These are phyloP conservation scores for Wallacemonas sp. DNA, from an alignment of 208 protist species.

Conservation along the genomic window DNA sequence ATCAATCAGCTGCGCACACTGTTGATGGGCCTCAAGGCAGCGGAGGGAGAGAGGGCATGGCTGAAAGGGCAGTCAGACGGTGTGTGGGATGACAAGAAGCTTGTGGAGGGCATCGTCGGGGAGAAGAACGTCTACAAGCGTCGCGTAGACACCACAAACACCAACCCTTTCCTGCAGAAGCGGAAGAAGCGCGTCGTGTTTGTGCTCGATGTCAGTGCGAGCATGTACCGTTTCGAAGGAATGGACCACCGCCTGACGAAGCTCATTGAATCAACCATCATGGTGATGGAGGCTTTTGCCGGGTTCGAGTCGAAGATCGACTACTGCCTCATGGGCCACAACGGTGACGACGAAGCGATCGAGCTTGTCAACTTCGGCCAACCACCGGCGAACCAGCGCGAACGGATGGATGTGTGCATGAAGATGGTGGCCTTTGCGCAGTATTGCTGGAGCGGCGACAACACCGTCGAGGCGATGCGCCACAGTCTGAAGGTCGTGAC, in stretches of 20 bases:
- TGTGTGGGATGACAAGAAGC: conserved; percentile 90
- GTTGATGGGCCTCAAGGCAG: conserved; percentile 76
- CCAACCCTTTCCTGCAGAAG: conserved; percentile 49
- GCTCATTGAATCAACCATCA: conserved; percentile 83
- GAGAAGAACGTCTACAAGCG: conserved; percentile 92
- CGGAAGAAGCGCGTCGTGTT: conserved; percentile 90
- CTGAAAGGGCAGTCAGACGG: conserved; percentile 86
- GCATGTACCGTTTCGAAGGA: conserved; percentile 94
- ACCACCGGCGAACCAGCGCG: conserved; percentile 67
- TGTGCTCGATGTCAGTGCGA: conserved; percentile 90
- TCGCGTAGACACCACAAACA: conserved; percentile 76
- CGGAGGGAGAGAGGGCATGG: conserved; percentile 85
- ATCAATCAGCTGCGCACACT: conserved; percentile 67
- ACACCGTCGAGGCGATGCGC: conserved; percentile 87
- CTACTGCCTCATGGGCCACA: conserved; percentile 90
- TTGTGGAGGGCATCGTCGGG: conserved; percentile 91
- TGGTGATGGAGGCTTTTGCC: conserved; percentile 91
- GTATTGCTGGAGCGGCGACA: conserved; percentile 93
- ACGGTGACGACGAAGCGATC: conserved; percentile 82
- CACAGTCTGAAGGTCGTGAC: conserved; percentile 69
- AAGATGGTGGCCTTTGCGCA: conserved; percentile 93
- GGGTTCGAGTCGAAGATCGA: conserved; percentile 88
- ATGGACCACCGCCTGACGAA: conserved; percentile 87
- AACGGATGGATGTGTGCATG: conserved; percentile 79
- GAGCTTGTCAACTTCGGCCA: conserved; percentile 72